phyloP scores from a whole-genome alignment of 495 filamentous ascomycete genomes.

The Xylaria scruposa region DNA sequence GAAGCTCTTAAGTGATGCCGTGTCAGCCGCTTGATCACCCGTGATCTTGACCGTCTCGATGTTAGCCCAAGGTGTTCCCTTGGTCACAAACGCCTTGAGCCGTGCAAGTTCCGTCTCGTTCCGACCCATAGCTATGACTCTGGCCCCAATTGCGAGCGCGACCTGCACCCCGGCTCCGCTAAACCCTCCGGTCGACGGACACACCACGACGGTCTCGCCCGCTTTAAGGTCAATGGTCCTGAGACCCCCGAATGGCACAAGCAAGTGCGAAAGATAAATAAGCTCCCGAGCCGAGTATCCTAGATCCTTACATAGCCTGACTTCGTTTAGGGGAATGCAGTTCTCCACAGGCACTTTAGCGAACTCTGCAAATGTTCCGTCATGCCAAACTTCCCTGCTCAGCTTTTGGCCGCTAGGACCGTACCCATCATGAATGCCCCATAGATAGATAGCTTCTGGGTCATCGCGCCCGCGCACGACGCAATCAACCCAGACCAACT shows the following conservation, averaged over 20 bases:
- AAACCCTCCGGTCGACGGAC: slow-evolving; percentile 56
- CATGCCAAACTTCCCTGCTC: slow-evolving; percentile 22
- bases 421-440: slow-evolving; percentile 20
- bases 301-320: background rate
- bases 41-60: slow-evolving; percentile 22
- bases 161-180: slow-evolving; percentile 52
- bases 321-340: slow-evolving; percentile 21
- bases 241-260: slow-evolving; percentile 50
- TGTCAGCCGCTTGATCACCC: slow-evolving; percentile 15
- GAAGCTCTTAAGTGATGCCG: slow-evolving; percentile 6
- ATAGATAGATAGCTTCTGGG: background rate
- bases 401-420: slow-evolving; percentile 21
- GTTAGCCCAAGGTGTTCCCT: slow-evolving; percentile 17
- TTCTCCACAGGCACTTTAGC: slow-evolving; percentile 21
- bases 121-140: slow-evolving; percentile 56
- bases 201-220: slow-evolving; percentile 57
- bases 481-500: slow-evolving; percentile 24
- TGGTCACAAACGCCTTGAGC: slow-evolving; percentile 15
- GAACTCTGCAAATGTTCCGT: slow-evolving; percentile 24
- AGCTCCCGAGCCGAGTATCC: slow-evolving; percentile 19
- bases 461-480: slow-evolving; percentile 20
- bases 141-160: slow-evolving; percentile 58
- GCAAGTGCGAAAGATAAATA: slow-evolving; percentile 16
- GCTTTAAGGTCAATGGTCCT: slow-evolving; percentile 52
- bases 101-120: slow-evolving; percentile 41